Evolutionary conservation across 2,329 filamentous ascomycete genomes (phyloP).

Genomic region (Stagonosporopsis rhizophila): DNA sequence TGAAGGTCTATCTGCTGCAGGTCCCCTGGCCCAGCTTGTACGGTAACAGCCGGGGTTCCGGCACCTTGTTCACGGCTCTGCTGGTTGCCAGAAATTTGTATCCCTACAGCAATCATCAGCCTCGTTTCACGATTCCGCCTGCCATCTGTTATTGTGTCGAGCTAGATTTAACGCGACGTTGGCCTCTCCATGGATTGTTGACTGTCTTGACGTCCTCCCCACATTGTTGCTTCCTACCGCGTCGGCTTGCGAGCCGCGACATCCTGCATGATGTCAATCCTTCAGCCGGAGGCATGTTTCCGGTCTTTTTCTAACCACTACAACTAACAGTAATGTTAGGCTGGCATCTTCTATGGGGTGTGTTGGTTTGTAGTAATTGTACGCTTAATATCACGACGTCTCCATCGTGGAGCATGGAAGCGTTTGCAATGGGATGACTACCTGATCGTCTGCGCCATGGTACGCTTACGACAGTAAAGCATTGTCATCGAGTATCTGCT

Average conservation of each 20-base stretch:
- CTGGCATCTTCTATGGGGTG: conserved; percentile 42
- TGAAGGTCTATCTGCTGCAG: neutral
- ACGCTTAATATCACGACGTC: conserved; percentile 38
- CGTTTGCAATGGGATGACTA: conserved; percentile 46
- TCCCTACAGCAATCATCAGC: conserved; percentile 15
- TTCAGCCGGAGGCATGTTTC: conserved; percentile 37
- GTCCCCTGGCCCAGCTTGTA: neutral
- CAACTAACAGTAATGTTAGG: conserved; percentile 14
- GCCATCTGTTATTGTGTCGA: neutral
- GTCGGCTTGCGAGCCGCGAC: conserved; percentile 14
- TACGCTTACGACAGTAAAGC: conserved; percentile 17
- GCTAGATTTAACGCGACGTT: conserved; percentile 5
- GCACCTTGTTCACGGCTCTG: conserved; percentile 1
- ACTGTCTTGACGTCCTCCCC: neutral
- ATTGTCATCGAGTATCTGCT: conserved; percentile 3
- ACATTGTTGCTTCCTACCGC: conserved; percentile 7
- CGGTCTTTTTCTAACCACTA: neutral
- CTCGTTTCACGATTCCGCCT: conserved; percentile 7
- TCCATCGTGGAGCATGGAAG: conserved; percentile 44
- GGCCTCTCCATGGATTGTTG: conserved; percentile 6
- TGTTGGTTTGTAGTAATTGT: conserved; percentile 45
- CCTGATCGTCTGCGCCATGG: conserved; percentile 46
- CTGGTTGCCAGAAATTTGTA: conserved; percentile 5
- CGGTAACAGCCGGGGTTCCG: neutral
- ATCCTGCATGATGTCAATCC: conserved; percentile 32